Percentiles rank a stretch among this genome's conserved stretches.
These are phyloP conservation scores for Saturnispora dispora DNA, from an alignment of 805 yeast species.

Conservation along the genomic window DNA sequence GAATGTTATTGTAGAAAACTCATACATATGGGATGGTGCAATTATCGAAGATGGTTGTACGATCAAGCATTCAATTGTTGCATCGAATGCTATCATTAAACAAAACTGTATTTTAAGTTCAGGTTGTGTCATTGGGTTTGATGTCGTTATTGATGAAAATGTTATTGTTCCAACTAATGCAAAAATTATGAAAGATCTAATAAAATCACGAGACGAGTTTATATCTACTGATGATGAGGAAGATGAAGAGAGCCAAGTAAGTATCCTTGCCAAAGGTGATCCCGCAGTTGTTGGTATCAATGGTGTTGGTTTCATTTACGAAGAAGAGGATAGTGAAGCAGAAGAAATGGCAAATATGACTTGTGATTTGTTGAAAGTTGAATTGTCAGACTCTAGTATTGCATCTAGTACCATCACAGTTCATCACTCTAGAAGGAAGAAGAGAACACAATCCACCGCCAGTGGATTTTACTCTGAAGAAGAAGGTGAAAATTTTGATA, in stretches of 20 bases:
- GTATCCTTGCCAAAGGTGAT: constrained; percentile 17
- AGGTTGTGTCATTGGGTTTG: constrained; percentile 75
- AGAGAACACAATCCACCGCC: constrained; percentile 30
- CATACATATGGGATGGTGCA: constrained; percentile 85
- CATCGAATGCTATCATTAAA: constrained; percentile 51
- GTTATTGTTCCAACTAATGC: constrained; percentile 40
- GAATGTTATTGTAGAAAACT: constrained; percentile 58
- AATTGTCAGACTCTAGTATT: constrained; percentile 45
- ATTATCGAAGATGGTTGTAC: constrained; percentile 55
- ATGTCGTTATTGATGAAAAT: constrained; percentile 54
- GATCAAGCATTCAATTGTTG: constrained; percentile 61
- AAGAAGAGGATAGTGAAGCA: constrained; percentile 42
- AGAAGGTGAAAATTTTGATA: constrained; percentile 59
- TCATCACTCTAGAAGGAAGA: constrained; percentile 29
- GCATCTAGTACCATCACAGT: constrained; percentile 36
- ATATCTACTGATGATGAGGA: constrained; percentile 18
- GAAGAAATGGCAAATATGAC: constrained; percentile 30
- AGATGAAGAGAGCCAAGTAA: constrained; percentile 16
- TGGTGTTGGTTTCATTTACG: constrained; percentile 43
- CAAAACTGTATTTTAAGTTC: constrained; percentile 42
- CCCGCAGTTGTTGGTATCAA: constrained; percentile 36
- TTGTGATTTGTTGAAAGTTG: constrained; percentile 35
- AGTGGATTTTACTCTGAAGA: constrained; percentile 32
- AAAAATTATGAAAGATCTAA: constrained; percentile 42
- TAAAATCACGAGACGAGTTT: constrained; percentile 18